These are phyloP conservation scores for Saccharomycopsis sp. DNA, from an alignment of 805 yeast species.

Conservation along the genomic window DNA sequence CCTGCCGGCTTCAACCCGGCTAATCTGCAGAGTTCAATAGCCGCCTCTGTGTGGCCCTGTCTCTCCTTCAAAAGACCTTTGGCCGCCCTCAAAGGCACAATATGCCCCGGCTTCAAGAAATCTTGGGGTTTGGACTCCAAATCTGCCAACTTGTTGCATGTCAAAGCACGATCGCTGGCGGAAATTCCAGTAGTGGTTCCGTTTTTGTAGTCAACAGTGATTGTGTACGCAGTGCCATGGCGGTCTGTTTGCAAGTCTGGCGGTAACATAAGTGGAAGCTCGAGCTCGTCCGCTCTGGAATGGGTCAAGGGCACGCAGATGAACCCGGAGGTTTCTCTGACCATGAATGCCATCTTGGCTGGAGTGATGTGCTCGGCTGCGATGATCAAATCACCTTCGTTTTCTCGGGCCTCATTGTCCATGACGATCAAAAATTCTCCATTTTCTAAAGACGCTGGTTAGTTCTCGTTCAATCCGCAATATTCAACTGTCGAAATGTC, in stretches of 20 bases:
- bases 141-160: slow-evolving; percentile 66
- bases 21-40: slow-evolving; percentile 75
- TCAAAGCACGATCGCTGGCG: slow-evolving; percentile 87
- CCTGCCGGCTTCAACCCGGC: slow-evolving; percentile 81
- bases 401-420: slow-evolving; percentile 95
- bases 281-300: slow-evolving; percentile 70
- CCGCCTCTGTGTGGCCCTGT: slow-evolving; percentile 97
- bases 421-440: slow-evolving; percentile 90
- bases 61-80: slow-evolving; percentile 76
- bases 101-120: slow-evolving; percentile 89
- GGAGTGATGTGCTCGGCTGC: slow-evolving; percentile 82
- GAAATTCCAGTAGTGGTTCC: slow-evolving; percentile 97
- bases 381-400: slow-evolving; percentile 93
- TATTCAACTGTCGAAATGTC: background rate
- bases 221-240: slow-evolving; percentile 95
- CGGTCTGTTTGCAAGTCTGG: slow-evolving; percentile 56
- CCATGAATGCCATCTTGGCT: slow-evolving; percentile 89
- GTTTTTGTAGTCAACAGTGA: slow-evolving; percentile 76
- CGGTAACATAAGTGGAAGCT: slow-evolving; percentile 65
- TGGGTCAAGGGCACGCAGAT: slow-evolving; percentile 85
- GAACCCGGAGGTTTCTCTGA: slow-evolving; percentile 81
- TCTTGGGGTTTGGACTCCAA: slow-evolving; percentile 49
- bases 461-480: too few species aligned
- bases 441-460: slow-evolving; percentile 32
- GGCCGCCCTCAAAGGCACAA: slow-evolving; percentile 86